Evolutionary conservation across 192 early-diverging fungal species (phyloP).

Genomic region (Chytriomyces confervae): DNA sequence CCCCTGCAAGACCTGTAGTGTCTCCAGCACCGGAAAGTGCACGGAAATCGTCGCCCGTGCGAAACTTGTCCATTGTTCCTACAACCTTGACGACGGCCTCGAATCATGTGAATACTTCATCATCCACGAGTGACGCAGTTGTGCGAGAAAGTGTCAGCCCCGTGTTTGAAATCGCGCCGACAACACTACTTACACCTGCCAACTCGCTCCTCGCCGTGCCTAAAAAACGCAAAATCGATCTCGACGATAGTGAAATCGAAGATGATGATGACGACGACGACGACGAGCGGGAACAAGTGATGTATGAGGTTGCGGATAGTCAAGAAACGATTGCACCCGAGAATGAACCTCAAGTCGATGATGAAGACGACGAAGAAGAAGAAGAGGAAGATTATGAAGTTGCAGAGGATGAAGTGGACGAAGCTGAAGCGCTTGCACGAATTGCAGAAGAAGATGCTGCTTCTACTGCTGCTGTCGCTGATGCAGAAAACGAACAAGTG

Average conservation of each 20-base stretch:
- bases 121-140: background rate
- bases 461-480: background rate
- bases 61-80: too few relatives aligned
- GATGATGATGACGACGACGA: background rate
- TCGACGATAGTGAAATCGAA: background rate
- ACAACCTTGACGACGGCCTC: background rate
- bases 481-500: background rate
- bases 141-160: background rate
- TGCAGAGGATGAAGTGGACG: background rate
- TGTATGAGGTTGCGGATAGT: background rate
- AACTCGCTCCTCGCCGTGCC: too few relatives aligned
- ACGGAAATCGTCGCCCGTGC: background rate
- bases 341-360: background rate
- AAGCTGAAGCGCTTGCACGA: background rate
- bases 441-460: background rate
- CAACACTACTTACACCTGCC: too few relatives aligned
- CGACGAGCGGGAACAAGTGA: background rate
- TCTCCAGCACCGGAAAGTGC: background rate
- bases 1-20: background rate
- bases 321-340: background rate
- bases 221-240: background rate
- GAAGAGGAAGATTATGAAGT: slow-evolving; percentile 5
- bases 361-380: background rate
- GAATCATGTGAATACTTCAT: too few relatives aligned
- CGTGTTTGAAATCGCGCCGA: background rate